Percentiles rank a stretch among this genome's conserved stretches.
Conservation (phyloP, 2,329 filamentous ascomycete species). For the Chaetomium olivaceum region DNA sequence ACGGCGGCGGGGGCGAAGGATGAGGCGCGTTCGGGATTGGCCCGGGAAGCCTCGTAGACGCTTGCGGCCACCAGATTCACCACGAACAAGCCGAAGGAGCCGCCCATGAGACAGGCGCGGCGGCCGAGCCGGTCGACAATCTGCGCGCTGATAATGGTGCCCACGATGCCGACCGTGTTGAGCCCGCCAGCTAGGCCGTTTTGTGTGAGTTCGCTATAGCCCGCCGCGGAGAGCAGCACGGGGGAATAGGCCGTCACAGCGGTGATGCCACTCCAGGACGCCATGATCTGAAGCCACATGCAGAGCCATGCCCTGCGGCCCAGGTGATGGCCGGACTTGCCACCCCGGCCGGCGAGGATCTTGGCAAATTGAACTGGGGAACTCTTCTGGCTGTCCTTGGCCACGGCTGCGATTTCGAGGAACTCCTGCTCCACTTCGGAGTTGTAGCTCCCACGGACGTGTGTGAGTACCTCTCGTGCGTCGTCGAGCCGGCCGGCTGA, state of each 20-base stretch:
- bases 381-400: constrained; percentile 42
- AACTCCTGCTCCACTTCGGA: constrained; percentile 44
- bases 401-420: constrained; percentile 44
- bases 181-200: constrained; percentile 52
- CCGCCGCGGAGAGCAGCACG: constrained; percentile 38
- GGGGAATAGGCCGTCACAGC: constrained; percentile 44
- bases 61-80: constrained; percentile 47
- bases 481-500: constrained; percentile 35
- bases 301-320: constrained; percentile 45
- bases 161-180: constrained; percentile 54
- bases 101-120: constrained; percentile 43
- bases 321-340: constrained; percentile 41
- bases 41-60: constrained; percentile 45
- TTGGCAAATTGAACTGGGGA: constrained; percentile 42
- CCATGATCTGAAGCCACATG: constrained; percentile 45
- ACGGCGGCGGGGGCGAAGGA: constrained; percentile 48
- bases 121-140: constrained; percentile 53
- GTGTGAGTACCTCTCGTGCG: constrained; percentile 37
- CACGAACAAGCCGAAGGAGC: constrained; percentile 41
- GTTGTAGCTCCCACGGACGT: constrained; percentile 38
- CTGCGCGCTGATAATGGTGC: constrained; percentile 52
- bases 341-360: constrained; percentile 35
- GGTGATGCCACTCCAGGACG: constrained; percentile 48
- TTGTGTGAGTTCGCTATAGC: constrained; percentile 43
- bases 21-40: constrained; percentile 39